Evolutionary conservation across 371 early-diverging fungal genomes (phyloP), one percentile per base, ranked within the genome.

Genomic region (Capniomyces stellatus): DNA sequence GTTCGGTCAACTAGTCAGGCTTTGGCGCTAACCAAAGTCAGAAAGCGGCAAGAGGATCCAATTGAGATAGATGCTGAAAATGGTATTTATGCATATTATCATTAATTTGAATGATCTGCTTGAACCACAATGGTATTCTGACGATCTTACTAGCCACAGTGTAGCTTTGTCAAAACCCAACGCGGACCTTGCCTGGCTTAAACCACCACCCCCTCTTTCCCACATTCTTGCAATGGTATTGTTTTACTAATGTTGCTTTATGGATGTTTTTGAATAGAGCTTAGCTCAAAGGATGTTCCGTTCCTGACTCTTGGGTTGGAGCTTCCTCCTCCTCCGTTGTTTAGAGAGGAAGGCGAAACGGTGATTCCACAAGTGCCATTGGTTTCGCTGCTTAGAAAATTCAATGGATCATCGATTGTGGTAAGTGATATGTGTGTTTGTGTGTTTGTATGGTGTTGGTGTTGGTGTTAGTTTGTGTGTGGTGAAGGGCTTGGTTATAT

Each of bases 361-460:
- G 85, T 89, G 55, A 88, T 96, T 56, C 98, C 98, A 13, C 98
- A 98, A 61, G 80, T 79, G n/a, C 78, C 90, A 0, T 64, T 96
- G 28, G 46, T 58, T 43, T 73, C 52, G 65, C 79, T 95, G 44
- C 71, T 97, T 1, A 60, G 67, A n/a, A 91, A 90, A 56, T 95
- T 85, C 58, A 80, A 92, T 59, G 94, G 96, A 24, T 64, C 69
- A 19, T 75, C 75, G 0, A 66, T 75, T 2, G 29, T 47, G 6
- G 67, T 85, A 77, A 85, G 86, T 64, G 69, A 64, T 1, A 77
- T n/a, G n/a, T n/a, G n/a, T n/a, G n/a, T n/a, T n/a, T n/a, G n/a
- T n/a, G n/a, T n/a, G n/a, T n/a, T n/a, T n/a, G n/a, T n/a, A n/a
- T n/a, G n/a, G n/a, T n/a, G n/a, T n/a, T n/a, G n/a, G n/a, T n/a